Evolutionary conservation across 2,329 filamentous ascomycete genomes (phyloP), one percentile per base, ranked within the genome.

Genomic region (Colletotrichum plurivorum): DNA sequence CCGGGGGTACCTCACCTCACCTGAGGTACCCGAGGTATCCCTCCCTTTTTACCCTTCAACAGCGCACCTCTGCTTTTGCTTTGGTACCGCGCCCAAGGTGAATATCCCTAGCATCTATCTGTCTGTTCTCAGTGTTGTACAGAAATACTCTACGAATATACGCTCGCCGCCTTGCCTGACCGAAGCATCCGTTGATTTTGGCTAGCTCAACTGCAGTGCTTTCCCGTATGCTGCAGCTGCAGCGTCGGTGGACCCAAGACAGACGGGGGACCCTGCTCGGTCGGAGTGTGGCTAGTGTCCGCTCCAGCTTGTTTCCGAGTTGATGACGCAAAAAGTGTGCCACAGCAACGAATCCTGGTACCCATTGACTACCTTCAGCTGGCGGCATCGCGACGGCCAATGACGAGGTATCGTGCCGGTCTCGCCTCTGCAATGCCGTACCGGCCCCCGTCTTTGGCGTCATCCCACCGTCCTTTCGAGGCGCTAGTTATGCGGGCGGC

Each of bases 311-410:
- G 49, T 64, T 60, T 69, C 68, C 61, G n/a, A 60, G 41, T 31
- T 60, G 68, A 72, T 72, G 70, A 72, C 70, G 70, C 70, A 72
- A 69, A 69, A 67, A 53, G 39, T 72, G 65, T 66, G 60, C 68
- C 68, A 72, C 70, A 72, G 68, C 67, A 71, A 62, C 70, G 62
- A 70, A 70, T 68, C 67, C 12, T 13, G 48, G 27, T 65, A 69
- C 67, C 55, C 51, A 22, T 60, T n/a, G 55, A 52, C 51, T 69
- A 60, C 61, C 41, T 63, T n/a, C 12, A 9, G 10, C 36, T 22
- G 45, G 55, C 13, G 25, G 45, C 52, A 45, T 18, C 22, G 22
- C 52, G 18, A 18, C 43, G 46, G 43, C 55, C 62, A 52, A 66
- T 69, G 54, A 55, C 55, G 49, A 65, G n/a, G 62, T 69, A 69